Evolutionary conservation across 2,329 filamentous ascomycete genomes (phyloP).

Genomic region (Cordyceps pruinosa): DNA sequence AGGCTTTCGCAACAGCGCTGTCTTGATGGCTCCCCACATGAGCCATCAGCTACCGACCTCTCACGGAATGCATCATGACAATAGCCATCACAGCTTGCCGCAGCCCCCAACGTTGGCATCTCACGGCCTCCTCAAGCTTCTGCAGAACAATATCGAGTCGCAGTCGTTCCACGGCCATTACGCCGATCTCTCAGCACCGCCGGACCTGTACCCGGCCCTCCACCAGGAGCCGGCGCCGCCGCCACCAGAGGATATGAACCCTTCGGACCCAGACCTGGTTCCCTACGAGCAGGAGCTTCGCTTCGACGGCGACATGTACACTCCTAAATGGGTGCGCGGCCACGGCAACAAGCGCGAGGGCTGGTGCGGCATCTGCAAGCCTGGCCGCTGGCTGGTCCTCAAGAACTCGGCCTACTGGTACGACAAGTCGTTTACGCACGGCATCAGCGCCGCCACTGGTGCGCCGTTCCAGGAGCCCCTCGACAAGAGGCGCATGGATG

Average conservation of each 20-base stretch:
- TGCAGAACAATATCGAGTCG: slow-evolving; percentile 67
- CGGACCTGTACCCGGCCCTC: slow-evolving; percentile 69
- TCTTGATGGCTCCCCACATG: slow-evolving; percentile 44
- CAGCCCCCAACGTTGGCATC: slow-evolving; percentile 58
- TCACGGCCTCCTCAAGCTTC: slow-evolving; percentile 64
- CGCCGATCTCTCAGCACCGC: slow-evolving; percentile 65
- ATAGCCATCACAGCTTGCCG: slow-evolving; percentile 41
- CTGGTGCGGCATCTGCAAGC: slow-evolving; percentile 85
- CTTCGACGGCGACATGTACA: slow-evolving; percentile 77
- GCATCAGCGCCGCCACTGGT: slow-evolving; percentile 75
- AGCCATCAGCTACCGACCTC: slow-evolving; percentile 45
- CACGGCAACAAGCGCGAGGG: slow-evolving; percentile 83
- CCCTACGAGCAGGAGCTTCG: slow-evolving; percentile 74
- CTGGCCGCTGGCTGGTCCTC: slow-evolving; percentile 75
- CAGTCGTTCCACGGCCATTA: slow-evolving; percentile 63
- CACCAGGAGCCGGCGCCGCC: slow-evolving; percentile 67
- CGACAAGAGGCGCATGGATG: slow-evolving; percentile 68
- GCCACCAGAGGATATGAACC: slow-evolving; percentile 75
- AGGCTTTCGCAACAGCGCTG: slow-evolving; percentile 41
- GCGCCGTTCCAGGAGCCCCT: slow-evolving; percentile 71
- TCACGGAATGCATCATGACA: slow-evolving; percentile 24
- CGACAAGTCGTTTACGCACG: slow-evolving; percentile 84
- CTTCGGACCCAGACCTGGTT: slow-evolving; percentile 64
- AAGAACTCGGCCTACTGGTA: slow-evolving; percentile 94
- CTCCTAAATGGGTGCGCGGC: slow-evolving; percentile 75